These are phyloP conservation scores for Ogataea paradorogensis DNA, from an alignment of 805 yeast genomes.

Conservation along the genomic window DNA sequence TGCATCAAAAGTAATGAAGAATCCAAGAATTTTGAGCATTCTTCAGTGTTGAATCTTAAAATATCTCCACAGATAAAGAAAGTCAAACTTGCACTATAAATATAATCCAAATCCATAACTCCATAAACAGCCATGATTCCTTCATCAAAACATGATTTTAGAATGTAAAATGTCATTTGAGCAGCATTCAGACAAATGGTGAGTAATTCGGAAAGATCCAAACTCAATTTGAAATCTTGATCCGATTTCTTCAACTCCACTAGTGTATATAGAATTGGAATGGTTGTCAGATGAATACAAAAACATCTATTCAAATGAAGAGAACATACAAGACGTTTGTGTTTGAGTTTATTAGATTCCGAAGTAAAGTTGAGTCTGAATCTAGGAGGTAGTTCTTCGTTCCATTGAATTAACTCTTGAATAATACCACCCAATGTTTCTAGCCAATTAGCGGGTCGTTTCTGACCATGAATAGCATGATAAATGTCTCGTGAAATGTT, in stretches of 20 bases:
- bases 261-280: conserved; percentile 26
- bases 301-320: conserved; percentile 28
- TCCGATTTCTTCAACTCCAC: conserved; percentile 18
- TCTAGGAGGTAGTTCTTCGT: conserved; percentile 19
- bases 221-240: conserved; percentile 12
- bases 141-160: conserved; percentile 19
- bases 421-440: conserved; percentile 20
- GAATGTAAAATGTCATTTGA: conserved; percentile 21
- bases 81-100: conserved; percentile 27
- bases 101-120: conserved; percentile 30
- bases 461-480: conserved; percentile 20
- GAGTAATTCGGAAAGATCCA: conserved; percentile 21
- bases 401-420: conserved; percentile 26
- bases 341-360: conserved; percentile 10
- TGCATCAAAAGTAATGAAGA: conserved; percentile 20
- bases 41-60: conserved; percentile 15
- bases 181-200: conserved; percentile 29
- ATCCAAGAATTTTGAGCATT: conserved; percentile 16
- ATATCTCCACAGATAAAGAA: conserved; percentile 30
- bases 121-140: conserved; percentile 26
- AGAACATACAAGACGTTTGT: conserved; percentile 23
- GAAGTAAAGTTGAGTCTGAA: conserved; percentile 13
- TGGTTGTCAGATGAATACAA: conserved; percentile 29
- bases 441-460: conserved; percentile 14
- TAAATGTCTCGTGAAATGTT: conserved; percentile 25